Evolutionary conservation across 108 stramenopile species (phyloP).

Genomic region (Skeletonema costatum): DNA sequence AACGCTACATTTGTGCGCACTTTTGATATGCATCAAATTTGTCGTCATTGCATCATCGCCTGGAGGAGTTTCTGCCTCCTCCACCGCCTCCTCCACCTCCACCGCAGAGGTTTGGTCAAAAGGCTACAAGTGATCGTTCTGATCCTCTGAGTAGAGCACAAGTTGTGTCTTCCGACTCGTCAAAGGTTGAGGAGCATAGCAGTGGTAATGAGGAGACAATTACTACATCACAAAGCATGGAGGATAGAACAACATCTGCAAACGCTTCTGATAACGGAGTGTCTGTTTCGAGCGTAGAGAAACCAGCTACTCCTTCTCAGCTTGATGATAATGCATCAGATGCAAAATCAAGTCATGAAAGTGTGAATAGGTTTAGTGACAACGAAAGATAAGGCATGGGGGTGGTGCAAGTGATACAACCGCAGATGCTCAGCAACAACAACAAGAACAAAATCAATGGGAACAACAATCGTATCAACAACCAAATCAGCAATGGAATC

Average conservation of each 20-base stretch:
- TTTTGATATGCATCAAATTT: not conserved
- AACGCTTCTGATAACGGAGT: not conserved
- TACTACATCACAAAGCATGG: not conserved
- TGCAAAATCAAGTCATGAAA: not conserved
- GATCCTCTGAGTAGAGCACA: not conserved
- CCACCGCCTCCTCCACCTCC: not conserved
- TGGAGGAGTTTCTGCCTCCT: not conserved
- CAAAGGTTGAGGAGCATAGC: not conserved
- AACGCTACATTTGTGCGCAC: not conserved
- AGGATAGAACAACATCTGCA: not conserved
- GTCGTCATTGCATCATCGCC: not conserved
- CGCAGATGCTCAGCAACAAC: not conserved
- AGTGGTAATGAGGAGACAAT: not conserved
- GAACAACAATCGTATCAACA: conserved; percentile 7
- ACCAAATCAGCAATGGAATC: conserved; percentile 6
- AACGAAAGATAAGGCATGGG: not conserved
- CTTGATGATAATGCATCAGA: not conserved
- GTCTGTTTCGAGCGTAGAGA: not conserved
- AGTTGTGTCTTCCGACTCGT: not conserved
- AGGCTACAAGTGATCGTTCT: not conserved
- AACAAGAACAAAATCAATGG: conserved; percentile 12
- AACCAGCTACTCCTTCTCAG: not conserved
- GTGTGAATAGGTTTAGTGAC: not conserved
- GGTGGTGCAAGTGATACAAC: not conserved
- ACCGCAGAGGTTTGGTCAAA: not conserved